These are phyloP conservation scores for Diaporthe vexans DNA, from an alignment of 2,329 filamentous ascomycete genomes.

Conservation along the genomic window DNA sequence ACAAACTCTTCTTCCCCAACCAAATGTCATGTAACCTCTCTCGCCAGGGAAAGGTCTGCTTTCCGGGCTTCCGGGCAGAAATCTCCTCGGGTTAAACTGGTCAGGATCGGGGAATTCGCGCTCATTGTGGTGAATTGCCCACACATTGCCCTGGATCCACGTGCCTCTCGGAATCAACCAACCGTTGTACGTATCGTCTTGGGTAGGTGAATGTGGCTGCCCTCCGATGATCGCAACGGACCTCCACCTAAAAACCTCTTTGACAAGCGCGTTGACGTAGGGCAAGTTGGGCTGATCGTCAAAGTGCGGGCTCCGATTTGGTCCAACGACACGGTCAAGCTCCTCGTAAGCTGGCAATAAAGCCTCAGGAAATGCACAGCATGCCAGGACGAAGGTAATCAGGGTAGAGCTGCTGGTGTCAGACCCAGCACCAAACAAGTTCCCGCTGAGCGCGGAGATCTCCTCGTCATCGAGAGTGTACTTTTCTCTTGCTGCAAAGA, in stretches of 20 bases:
- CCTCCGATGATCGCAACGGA: conserved; percentile 66
- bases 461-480: conserved; percentile 60
- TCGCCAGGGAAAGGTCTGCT: conserved; percentile 62
- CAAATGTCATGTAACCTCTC: conserved; percentile 68
- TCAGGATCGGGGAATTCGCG: conserved; percentile 63
- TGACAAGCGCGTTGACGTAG: conserved; percentile 67
- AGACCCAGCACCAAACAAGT: conserved; percentile 62
- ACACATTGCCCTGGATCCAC: conserved; percentile 65
- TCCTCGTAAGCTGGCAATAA: conserved; percentile 64
- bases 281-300: conserved; percentile 63
- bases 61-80: conserved; percentile 54
- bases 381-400: conserved; percentile 64
- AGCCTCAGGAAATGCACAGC: conserved; percentile 62
- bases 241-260: conserved; percentile 70
- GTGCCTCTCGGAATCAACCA: conserved; percentile 64
- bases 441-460: conserved; percentile 61
- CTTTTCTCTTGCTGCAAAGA: conserved; percentile 63
- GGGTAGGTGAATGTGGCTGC: conserved; percentile 63
- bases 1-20: conserved; percentile 69
- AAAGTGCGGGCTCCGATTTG: conserved; percentile 60
- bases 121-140: conserved; percentile 63
- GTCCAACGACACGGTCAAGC: conserved; percentile 65
- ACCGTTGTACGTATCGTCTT: conserved; percentile 62
- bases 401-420: conserved; percentile 64
- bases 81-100: conserved; percentile 59